Evolutionary conservation across 352 stramenopile species (phyloP).

Genomic region (Pythium monospermum): DNA sequence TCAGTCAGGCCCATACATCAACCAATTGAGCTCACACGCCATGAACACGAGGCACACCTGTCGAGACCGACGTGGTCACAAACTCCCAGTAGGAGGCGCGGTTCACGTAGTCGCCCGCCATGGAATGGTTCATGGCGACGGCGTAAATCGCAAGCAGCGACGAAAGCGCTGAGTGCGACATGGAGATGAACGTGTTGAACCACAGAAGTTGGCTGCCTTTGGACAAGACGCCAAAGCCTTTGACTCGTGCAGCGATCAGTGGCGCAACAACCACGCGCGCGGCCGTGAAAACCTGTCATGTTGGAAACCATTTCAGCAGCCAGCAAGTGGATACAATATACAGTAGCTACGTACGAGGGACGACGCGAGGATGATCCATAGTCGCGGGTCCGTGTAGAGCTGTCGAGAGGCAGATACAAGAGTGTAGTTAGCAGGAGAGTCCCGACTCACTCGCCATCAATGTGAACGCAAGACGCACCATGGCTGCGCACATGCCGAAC

Average conservation of each 20-base stretch:
- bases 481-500: slow-evolving; percentile 53
- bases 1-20: background rate
- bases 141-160: slow-evolving; percentile 49
- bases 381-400: slow-evolving; percentile 49
- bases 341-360: slow-evolving; percentile 40
- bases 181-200: slow-evolving; percentile 71
- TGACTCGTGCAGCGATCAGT: slow-evolving; percentile 31
- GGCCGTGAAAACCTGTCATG: slow-evolving; percentile 43
- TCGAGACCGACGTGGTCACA: slow-evolving; percentile 61
- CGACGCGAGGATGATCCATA: slow-evolving; percentile 63
- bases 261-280: slow-evolving; percentile 39
- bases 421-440: too few relatives aligned
- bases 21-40: too few relatives aligned
- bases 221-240: slow-evolving; percentile 45
- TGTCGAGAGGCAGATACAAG: slow-evolving; percentile 9
- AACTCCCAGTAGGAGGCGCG: slow-evolving; percentile 30
- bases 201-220: slow-evolving; percentile 44
- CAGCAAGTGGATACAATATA: too few relatives aligned
- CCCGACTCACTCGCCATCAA: too few relatives aligned
- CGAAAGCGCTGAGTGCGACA: slow-evolving; percentile 58
- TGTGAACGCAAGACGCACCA: slow-evolving; percentile 56
- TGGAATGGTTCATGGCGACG: slow-evolving; percentile 46
- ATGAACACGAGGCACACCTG: slow-evolving; percentile 28
- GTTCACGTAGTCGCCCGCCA: slow-evolving; percentile 40
- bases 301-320: too few relatives aligned